phyloP scores from a whole-genome alignment of 768 basidiomycete species.

The Termitomyces sp. region DNA sequence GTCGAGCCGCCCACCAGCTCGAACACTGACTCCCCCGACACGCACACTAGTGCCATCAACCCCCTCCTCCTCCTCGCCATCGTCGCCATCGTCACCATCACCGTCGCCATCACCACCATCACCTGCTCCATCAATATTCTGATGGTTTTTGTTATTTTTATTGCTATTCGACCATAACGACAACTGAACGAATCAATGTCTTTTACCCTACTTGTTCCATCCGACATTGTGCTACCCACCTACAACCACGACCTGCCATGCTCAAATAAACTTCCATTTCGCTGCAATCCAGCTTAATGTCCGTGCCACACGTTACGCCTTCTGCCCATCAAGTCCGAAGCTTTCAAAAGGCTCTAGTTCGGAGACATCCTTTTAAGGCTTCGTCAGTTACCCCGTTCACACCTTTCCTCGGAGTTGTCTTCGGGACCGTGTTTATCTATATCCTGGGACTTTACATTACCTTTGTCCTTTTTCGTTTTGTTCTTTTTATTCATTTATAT shows the following conservation, averaged over 20 bases:
- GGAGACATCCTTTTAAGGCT: background rate
- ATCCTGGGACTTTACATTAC: conserved; percentile 5
- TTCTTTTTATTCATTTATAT: background rate
- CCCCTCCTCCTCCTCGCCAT: background rate
- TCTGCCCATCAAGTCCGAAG: background rate
- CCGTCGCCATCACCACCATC: conserved; percentile 3
- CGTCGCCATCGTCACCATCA: conserved; percentile 2
- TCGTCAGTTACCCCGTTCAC: background rate
- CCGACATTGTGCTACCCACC: conserved; percentile 4
- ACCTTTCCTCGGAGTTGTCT: conserved; percentile 4
- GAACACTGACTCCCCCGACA: conserved; percentile 6
- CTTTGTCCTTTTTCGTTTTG: background rate
- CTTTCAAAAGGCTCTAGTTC: conserved; percentile 1
- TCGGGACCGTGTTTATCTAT: background rate
- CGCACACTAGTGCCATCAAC: conserved; percentile 3
- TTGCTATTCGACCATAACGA: conserved; percentile 12
- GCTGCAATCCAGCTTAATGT: conserved; percentile 7
- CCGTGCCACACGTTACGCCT: conserved; percentile 5
- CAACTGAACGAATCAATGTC: conserved; percentile 5
- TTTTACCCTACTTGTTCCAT: background rate
- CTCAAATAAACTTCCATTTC: conserved; percentile 1
- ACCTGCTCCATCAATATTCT: conserved; percentile 16
- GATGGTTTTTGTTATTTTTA: conserved; percentile 17
- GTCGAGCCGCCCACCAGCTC: conserved; percentile 17
- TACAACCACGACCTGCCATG: conserved; percentile 4